Evolutionary conservation across 2,329 filamentous ascomycete genomes (phyloP), one percentile per base, ranked within the genome.

Genomic region (Pestalotiopsis sp.): DNA sequence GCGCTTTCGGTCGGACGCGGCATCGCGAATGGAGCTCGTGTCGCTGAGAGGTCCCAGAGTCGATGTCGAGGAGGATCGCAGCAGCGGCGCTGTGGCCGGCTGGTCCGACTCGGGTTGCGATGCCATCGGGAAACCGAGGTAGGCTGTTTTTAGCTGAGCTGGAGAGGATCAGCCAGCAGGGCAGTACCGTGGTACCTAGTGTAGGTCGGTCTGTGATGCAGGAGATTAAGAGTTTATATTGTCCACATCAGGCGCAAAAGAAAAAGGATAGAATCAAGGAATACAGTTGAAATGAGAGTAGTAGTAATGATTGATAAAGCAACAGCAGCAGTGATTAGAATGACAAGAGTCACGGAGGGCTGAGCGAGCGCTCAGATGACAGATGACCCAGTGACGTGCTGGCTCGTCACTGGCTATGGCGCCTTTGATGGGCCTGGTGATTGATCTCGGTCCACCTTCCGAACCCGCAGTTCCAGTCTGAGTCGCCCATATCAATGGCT

Each of bases 1-100:
- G 25, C 71, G 69, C 49, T 69, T 75, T 39, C 70, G 25, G 17
- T 66, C 71, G 27, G 70, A 67, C n/a, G 66, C 69, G 23, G 31
- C 75, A 77, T 78, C 71, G 69, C 73, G 76, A 23, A 75, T 71
- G 20, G 75, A 77, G 60, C 73, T 76, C 13, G 69, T 70, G n/a
- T 76, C 75, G 63, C 75, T 77, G 7, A 70, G 70, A 17, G 75
- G 69, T 20, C 73, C 73, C 38, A 77, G 66, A 17, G 77, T 76
- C 25, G 77, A 76, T 17, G 76, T 74, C 17, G 77, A 77, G 20
- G 70, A 65, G 9, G 76, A 74, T 31, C 73, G 75, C 41, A 77
- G 72, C 49, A 78, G 72, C 64, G 77, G 73, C 65, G 73, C 71
- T 20, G 25, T 27, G 49, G 70, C 69, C 17, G 74, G 69, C 65